phyloP scores from a whole-genome alignment of 1,139 yeast genomes.

The Yamadazyma dendronema region DNA sequence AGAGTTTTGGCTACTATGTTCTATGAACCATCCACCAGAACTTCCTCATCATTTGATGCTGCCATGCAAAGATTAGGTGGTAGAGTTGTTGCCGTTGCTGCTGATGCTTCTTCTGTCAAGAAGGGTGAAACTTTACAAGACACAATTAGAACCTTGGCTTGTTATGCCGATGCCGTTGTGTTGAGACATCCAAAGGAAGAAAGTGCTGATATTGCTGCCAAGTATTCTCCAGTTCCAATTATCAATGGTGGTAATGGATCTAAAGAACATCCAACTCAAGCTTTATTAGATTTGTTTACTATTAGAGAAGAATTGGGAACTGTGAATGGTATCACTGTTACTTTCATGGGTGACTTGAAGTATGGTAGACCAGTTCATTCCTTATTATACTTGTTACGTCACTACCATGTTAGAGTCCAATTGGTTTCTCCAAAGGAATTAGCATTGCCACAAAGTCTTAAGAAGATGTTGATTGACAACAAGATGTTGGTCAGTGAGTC shows the following conservation, averaged over 20 bases:
- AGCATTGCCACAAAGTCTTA: conserved; percentile 72
- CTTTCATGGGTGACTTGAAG: conserved; percentile 98
- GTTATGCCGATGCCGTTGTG: conserved; percentile 96
- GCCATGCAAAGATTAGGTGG: conserved; percentile 99
- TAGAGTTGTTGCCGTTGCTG: conserved; percentile 84
- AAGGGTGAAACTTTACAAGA: conserved; percentile 99
- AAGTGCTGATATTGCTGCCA: conserved; percentile 91
- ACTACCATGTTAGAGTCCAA: conserved; percentile 91
- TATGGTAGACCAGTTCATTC: conserved; percentile 99
- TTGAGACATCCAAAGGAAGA: conserved; percentile 94
- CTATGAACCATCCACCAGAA: conserved; percentile 98
- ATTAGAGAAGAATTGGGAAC: conserved; percentile 99
- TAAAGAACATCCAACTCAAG: conserved; percentile 98
- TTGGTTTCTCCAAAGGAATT: conserved; percentile 90
- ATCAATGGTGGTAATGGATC: conserved; percentile 98
- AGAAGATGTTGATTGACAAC: conserved; percentile 58
- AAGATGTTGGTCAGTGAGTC: conserved; percentile 75
- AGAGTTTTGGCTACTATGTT: conserved; percentile 92
- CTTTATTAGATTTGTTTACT: conserved; percentile 93
- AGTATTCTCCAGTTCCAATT: conserved; percentile 94
- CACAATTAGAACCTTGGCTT: conserved; percentile 89
- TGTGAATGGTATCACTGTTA: conserved; percentile 94
- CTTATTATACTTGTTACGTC: conserved; percentile 82
- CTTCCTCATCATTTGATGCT: conserved; percentile 94
- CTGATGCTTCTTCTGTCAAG: conserved; percentile 85